phyloP scores from a whole-genome alignment of 345 rosid genomes.

The Ailanthus altissimus region DNA sequence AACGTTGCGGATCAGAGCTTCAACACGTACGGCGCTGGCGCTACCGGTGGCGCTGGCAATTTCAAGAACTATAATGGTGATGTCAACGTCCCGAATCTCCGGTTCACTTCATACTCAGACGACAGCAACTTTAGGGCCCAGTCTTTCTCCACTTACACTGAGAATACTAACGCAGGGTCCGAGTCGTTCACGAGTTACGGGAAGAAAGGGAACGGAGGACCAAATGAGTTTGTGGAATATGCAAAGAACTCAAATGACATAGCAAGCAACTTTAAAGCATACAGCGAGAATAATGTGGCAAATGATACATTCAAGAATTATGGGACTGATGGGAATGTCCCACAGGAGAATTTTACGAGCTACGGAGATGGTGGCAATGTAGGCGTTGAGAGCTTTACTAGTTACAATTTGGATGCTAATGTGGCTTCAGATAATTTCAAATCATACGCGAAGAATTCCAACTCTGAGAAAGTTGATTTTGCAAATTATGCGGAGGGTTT shows the following conservation, averaged over 20 bases:
- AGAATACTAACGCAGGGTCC: constrained; percentile 55
- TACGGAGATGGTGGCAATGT: constrained; percentile 56
- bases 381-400: constrained; percentile 44
- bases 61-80: constrained; percentile 55
- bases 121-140: constrained; percentile 51
- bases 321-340: constrained; percentile 62
- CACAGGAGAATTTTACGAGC: constrained; percentile 56
- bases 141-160: constrained; percentile 51
- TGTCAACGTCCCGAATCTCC: constrained; percentile 60
- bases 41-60: constrained; percentile 65
- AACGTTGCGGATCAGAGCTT: constrained; percentile 72
- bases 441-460: constrained; percentile 64
- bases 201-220: constrained; percentile 59
- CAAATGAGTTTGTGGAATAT: constrained; percentile 55
- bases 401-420: constrained; percentile 48
- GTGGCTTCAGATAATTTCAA: constrained; percentile 60
- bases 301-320: constrained; percentile 67
- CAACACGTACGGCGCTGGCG: constrained; percentile 63
- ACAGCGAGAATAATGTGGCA: constrained; percentile 66
- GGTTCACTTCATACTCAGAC: constrained; percentile 57
- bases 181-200: constrained; percentile 64
- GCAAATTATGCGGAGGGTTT: constrained; percentile 51
- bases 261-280: constrained; percentile 59
- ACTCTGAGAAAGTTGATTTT: constrained; percentile 41
- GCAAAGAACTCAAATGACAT: constrained; percentile 59